Evolutionary conservation across 140 eudicot species (phyloP), one percentile per base, ranked within the genome.

Genomic region (Senecio squalidus): DNA sequence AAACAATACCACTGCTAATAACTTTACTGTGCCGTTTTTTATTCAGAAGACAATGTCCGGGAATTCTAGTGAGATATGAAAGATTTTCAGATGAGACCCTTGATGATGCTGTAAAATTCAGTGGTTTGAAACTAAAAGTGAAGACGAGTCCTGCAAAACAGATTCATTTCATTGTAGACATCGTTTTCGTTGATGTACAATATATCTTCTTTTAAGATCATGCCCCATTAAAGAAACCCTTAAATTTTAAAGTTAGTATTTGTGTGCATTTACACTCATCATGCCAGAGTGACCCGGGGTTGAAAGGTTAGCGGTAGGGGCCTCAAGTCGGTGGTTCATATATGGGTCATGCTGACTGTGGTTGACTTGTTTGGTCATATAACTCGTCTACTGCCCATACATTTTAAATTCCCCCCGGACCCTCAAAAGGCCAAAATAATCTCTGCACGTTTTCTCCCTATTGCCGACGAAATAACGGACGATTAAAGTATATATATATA

Each of bases 331-430:
- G 46, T 58, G 67, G 67, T 28, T 64, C 41, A 36, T 36, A n/a
- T 44, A 48, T 66, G 44, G 61, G 54, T 66, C 55, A 66, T 13
- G 23, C 54, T 54, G 64, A 67, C 48, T 4, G 47, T 70, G 30
- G 55, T 71, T 64, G 71, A 49, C 74, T n/a, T n/a, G 13, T 40
- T 46, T 60, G 71, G 71, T 71, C 76, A 44, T 9, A 54, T 25
- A 43, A 71, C 24, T 44, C 70, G 58, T 64, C 76, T 17, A 30
- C 49, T 30, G n/a, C n/a, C 55, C 23, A 43, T 3, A 6, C 1
- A 53, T 15, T 50, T 26, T 39, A 27, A 58, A 47, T 15, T 58
- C 50, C 66, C 34, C n/a, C n/a, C n/a, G n/a, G n/a, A n/a, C n/a
- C n/a, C n/a, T n/a, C n/a, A n/a, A n/a, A n/a, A n/a, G n/a, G n/a